Conservation (phyloP, 805 yeast species). For the Yamadazyma scolyti region DNA sequence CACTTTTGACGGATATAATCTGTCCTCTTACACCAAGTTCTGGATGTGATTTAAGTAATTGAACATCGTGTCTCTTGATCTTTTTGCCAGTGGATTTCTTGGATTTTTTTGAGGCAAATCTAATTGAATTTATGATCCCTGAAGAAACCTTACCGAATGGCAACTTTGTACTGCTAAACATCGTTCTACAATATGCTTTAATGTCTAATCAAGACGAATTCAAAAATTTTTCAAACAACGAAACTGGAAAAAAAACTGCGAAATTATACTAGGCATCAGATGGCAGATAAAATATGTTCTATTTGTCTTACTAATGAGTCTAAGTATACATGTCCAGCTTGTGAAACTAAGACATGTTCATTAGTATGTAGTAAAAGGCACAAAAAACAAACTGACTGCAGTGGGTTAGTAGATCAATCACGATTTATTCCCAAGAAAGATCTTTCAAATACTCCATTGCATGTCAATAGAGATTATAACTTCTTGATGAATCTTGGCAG, state of each 20-base stretch:
- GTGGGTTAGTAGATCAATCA: constrained; percentile 63
- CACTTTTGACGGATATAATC: constrained; percentile 70
- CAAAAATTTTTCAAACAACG: background rate
- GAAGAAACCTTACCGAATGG: background rate
- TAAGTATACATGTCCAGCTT: constrained; percentile 82
- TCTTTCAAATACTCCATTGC: constrained; percentile 35
- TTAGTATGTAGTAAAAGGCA: constrained; percentile 69
- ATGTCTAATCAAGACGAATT: background rate
- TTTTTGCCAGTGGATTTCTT: constrained; percentile 5
- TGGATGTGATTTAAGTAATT: constrained; percentile 65
- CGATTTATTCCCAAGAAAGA: constrained; percentile 49
- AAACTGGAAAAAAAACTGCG: background rate
- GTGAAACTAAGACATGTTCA: constrained; percentile 64
- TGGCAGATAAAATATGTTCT: constrained; percentile 17
- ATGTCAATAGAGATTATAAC: constrained; percentile 81
- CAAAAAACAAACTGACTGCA: constrained; percentile 58
- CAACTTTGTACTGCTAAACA: too few relatives aligned
- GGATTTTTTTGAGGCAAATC: constrained; percentile 1
- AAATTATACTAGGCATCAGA: constrained; percentile 3
- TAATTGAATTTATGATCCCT: background rate
- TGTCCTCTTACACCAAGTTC: constrained; percentile 69
- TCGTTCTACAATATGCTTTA: too few relatives aligned
- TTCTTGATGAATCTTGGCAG: constrained; percentile 62
- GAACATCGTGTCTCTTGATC: constrained; percentile 58
- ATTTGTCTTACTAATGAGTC: constrained; percentile 34